phyloP scores from a whole-genome alignment of 257 asterid genomes.

The Gentiana macrophylla region DNA sequence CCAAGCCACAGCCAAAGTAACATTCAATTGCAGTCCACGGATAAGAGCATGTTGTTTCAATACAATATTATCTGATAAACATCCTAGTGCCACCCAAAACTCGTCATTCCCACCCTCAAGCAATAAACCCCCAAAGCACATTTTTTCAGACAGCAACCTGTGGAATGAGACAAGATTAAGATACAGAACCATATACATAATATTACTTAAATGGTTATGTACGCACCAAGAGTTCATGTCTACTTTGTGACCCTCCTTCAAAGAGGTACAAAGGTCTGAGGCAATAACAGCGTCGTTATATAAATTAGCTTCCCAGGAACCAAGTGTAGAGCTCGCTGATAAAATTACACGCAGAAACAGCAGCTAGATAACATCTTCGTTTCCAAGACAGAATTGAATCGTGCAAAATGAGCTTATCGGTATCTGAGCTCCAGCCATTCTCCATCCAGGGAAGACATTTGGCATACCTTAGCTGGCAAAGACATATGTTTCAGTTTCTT shows the following conservation, averaged over 20 bases:
- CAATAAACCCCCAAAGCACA: slow-evolving; percentile 76
- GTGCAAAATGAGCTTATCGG: slow-evolving; percentile 47
- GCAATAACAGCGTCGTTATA: slow-evolving; percentile 81
- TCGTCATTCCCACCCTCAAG: slow-evolving; percentile 85
- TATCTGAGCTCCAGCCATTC: slow-evolving; percentile 25
- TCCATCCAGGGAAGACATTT: slow-evolving; percentile 88
- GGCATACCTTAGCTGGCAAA: slow-evolving; percentile 67
- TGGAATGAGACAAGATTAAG: slow-evolving; percentile 21
- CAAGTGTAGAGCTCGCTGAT: slow-evolving; percentile 88
- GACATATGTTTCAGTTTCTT: slow-evolving; percentile 16
- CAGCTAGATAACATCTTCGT: slow-evolving; percentile 55
- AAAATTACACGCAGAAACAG: slow-evolving; percentile 56
- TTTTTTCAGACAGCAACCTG: slow-evolving; percentile 92
- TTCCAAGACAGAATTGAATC: slow-evolving; percentile 68
- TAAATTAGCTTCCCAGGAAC: slow-evolving; percentile 80
- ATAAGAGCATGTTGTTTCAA: slow-evolving; percentile 86
- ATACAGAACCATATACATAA: slow-evolving; percentile 14
- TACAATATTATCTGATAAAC: slow-evolving; percentile 51
- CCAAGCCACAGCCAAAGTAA: slow-evolving; percentile 93
- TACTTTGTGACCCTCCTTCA: slow-evolving; percentile 39
- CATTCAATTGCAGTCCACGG: slow-evolving; percentile 85
- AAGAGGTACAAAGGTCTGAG: slow-evolving; percentile 43
- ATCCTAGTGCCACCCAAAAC: slow-evolving; percentile 91
- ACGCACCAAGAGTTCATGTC: slow-evolving; percentile 43
- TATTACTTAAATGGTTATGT: slow-evolving; percentile 4